A percentile compares a stretch with the other conserved stretches of the same genome.
phyloP scores from a whole-genome alignment of 2,329 filamentous ascomycete species.

The Sphaceloma murrayae region DNA sequence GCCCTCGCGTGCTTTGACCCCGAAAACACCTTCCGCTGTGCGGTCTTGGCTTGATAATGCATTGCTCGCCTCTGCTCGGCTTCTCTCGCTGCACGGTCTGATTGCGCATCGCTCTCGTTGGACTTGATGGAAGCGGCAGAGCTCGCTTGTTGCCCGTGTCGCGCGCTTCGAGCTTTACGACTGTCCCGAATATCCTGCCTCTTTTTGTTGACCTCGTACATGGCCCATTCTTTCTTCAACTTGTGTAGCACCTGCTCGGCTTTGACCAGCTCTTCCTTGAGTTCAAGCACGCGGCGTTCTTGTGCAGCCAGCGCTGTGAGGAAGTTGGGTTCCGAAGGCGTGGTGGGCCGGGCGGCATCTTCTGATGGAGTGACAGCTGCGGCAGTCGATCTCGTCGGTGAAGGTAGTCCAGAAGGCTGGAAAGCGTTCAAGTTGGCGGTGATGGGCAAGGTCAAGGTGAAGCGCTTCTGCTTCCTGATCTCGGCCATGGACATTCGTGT shows the following conservation, averaged over 20 bases:
- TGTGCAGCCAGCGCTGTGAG: conserved; percentile 86
- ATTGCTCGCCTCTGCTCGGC: conserved; percentile 34
- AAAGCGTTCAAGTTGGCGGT: conserved; percentile 28
- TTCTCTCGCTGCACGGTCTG: conserved; percentile 46
- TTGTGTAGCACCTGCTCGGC: conserved; percentile 67
- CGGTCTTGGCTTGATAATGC: conserved; percentile 28
- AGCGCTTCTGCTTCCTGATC: conserved; percentile 30
- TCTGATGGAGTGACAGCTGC: conserved; percentile 21
- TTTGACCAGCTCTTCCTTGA: conserved; percentile 77
- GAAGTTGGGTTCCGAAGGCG: conserved; percentile 44
- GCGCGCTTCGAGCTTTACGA: conserved; percentile 38
- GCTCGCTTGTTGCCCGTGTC: conserved; percentile 1
- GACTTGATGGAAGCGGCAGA: conserved; percentile 24
- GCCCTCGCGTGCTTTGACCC: conserved; percentile 46
- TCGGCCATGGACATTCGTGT: conserved; percentile 3
- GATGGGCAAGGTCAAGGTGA: conserved; percentile 42
- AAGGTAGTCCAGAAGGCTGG: conserved; percentile 29
- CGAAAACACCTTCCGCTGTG: conserved; percentile 52
- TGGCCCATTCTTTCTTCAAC: conserved; percentile 76
- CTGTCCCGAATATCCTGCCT: conserved; percentile 53
- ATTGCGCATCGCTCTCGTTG: conserved; percentile 24
- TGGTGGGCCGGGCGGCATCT: conserved; percentile 40
- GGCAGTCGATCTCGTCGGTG: conserved; percentile 25
- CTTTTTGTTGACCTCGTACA: conserved; percentile 68
- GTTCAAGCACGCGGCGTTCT: conserved; percentile 79